Evolutionary conservation across 2,329 filamentous ascomycete species (phyloP), one percentile per base, ranked within the genome.

Genomic region (Macroventuria anomochaeta): DNA sequence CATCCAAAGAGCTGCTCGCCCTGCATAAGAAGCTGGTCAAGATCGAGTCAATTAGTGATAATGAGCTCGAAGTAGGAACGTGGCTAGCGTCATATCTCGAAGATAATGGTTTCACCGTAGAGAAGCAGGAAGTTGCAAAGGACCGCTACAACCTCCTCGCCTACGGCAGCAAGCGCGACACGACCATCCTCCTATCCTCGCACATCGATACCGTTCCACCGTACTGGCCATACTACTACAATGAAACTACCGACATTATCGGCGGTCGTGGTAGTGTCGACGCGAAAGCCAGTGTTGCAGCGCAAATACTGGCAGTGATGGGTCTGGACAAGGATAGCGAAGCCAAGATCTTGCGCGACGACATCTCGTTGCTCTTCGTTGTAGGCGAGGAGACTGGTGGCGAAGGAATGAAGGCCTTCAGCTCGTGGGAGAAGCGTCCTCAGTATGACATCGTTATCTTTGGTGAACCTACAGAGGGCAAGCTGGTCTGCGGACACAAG

Each of bases 401-500:
- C 8, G 88, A 89, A 58, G 93, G 93, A 7, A 97, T 97, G 93
- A 80, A 62, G 32, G 63, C 65, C 1, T 74, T 54, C 65, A 82
- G 74, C 7, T 63, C 73, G 34, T 69, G 68, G 64, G 46, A 61
- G 2, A 49, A 72, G 2, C 64, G 69, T 10, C 69, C 66, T 1
- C 53, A 56, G 25, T 87, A 85, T 79, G 82, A 88, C 28, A 85
- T 91, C 3, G 87, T 91, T 65, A 89, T 93, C 67, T 97, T 97
- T 68, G 93, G 95, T 33, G 95, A 99, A 73, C 93, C 93, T 0
- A 99, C 95, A 0, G 91, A 96, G 67, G 85, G 88, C 62, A 91
- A 89, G 74, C 87, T 97, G 17, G 92, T 91, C 0, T 88, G 90
- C 49, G 95, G 93, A 2, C 93, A 97, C 81, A 97, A 99, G 78